These are phyloP conservation scores for Sarocladium strictum DNA, from an alignment of 2,329 filamentous ascomycete species.

Conservation along the genomic window DNA sequence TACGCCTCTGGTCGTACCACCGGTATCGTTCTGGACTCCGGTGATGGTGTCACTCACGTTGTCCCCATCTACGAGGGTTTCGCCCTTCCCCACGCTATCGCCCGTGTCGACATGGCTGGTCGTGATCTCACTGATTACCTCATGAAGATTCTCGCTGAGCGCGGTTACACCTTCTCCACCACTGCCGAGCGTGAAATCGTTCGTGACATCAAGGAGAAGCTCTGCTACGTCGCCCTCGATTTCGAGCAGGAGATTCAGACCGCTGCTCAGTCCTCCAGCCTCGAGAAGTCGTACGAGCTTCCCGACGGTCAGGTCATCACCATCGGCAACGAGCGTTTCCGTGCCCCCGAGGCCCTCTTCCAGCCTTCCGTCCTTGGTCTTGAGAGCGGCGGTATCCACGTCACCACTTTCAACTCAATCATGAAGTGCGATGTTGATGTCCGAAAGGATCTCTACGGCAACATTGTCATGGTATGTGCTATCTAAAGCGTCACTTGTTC, in stretches of 20 bases:
- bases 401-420: slow-evolving; percentile 99
- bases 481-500: background rate
- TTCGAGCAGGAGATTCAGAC: slow-evolving; percentile 99
- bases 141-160: slow-evolving; percentile 99
- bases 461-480: slow-evolving; percentile 96
- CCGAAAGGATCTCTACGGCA: slow-evolving; percentile 99
- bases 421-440: slow-evolving; percentile 99
- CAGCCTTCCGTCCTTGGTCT: slow-evolving; percentile 97
- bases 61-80: slow-evolving; percentile 99
- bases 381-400: slow-evolving; percentile 97
- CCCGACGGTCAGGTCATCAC: slow-evolving; percentile 99
- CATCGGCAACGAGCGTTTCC: slow-evolving; percentile 99
- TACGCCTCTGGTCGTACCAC: slow-evolving; percentile 99
- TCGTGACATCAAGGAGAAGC: slow-evolving; percentile 99
- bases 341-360: slow-evolving; percentile 99
- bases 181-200: slow-evolving; percentile 99
- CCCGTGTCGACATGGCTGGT: slow-evolving; percentile 99
- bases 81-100: slow-evolving; percentile 98
- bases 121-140: slow-evolving; percentile 99
- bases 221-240: slow-evolving; percentile 99
- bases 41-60: slow-evolving; percentile 99
- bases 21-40: slow-evolving; percentile 99
- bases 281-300: slow-evolving; percentile 99
- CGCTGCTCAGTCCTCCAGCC: slow-evolving; percentile 93
- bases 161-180: slow-evolving; percentile 99